Evolutionary conservation across 2,329 filamentous ascomycete genomes (phyloP).

Genomic region (Colletotrichum sp.): DNA sequence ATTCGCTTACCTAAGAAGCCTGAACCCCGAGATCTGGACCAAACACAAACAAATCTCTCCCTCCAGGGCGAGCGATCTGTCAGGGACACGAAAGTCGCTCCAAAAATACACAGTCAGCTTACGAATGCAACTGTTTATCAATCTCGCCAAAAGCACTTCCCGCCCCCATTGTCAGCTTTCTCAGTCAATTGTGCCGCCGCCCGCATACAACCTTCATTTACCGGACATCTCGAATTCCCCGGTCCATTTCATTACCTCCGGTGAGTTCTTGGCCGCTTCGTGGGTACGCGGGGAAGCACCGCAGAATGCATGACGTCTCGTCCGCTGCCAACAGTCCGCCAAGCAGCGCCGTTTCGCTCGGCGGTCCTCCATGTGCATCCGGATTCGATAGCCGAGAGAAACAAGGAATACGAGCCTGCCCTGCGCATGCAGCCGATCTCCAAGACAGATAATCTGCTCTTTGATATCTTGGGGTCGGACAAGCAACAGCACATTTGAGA

Average conservation of each 20-base stretch:
- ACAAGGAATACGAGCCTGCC: background rate
- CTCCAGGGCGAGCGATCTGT: background rate
- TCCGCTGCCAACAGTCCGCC: background rate
- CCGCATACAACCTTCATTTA: background rate
- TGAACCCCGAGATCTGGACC: background rate
- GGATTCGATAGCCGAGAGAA: background rate
- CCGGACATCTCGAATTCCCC: background rate
- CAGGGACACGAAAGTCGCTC: background rate
- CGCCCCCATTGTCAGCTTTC: background rate
- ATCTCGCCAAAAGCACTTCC: background rate
- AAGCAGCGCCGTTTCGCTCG: conserved; percentile 5
- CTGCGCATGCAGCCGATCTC: background rate
- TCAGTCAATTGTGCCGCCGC: background rate
- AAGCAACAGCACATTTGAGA: background rate
- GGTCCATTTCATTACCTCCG: background rate
- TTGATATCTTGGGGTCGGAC: background rate
- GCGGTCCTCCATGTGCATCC: background rate
- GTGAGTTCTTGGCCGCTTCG: background rate
- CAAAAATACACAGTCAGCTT: conserved; percentile 4
- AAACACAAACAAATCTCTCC: background rate
- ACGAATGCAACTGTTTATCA: background rate
- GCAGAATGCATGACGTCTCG: conserved; percentile 7
- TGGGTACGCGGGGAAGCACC: background rate
- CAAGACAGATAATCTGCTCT: background rate
- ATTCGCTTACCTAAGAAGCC: background rate